Percentiles rank a stretch among this genome's conserved stretches.
phyloP scores from a whole-genome alignment of 2,329 filamentous ascomycete species.

The Cercospora beticola region DNA sequence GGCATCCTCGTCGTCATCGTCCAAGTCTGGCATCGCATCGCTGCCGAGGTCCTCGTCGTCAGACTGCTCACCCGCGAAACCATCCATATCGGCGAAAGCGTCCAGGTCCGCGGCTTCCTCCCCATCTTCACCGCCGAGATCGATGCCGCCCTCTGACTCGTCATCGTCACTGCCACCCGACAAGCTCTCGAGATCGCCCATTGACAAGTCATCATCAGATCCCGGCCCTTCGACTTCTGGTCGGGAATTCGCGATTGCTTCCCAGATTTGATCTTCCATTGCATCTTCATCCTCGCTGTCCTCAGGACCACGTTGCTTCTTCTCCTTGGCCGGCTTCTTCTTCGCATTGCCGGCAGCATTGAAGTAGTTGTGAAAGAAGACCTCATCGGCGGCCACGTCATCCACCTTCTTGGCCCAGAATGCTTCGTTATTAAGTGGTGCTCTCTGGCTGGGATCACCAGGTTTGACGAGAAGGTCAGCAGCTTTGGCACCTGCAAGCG shows the following conservation, averaged over 20 bases:
- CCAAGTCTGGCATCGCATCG: constrained; percentile 52
- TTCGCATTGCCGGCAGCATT: constrained; percentile 60
- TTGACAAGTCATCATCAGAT: constrained; percentile 60
- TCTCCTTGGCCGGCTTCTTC: constrained; percentile 56
- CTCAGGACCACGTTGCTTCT: constrained; percentile 50
- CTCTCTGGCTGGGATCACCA: constrained; percentile 47
- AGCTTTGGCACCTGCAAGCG: constrained; percentile 65
- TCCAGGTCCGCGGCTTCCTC: constrained; percentile 42
- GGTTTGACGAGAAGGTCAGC: constrained; percentile 62
- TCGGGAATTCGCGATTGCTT: constrained; percentile 77
- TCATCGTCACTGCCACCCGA: constrained; percentile 41
- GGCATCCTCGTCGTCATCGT: constrained; percentile 45
- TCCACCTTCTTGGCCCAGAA: constrained; percentile 93
- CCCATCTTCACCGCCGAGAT: constrained; percentile 43
- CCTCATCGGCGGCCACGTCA: constrained; percentile 85
- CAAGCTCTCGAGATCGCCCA: constrained; percentile 45
- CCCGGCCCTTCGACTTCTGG: constrained; percentile 70
- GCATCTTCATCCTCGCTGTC: constrained; percentile 44
- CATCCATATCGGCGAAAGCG: constrained; percentile 40
- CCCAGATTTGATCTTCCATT: constrained; percentile 76
- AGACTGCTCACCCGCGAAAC: constrained; percentile 36
- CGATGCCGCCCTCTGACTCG: constrained; percentile 51
- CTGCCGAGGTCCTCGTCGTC: constrained; percentile 57
- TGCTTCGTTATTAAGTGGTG: constrained; percentile 75
- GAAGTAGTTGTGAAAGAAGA: constrained; percentile 99